These are phyloP conservation scores for Phytophthora meadii DNA, from an alignment of 352 stramenopile genomes.

Conservation along the genomic window DNA sequence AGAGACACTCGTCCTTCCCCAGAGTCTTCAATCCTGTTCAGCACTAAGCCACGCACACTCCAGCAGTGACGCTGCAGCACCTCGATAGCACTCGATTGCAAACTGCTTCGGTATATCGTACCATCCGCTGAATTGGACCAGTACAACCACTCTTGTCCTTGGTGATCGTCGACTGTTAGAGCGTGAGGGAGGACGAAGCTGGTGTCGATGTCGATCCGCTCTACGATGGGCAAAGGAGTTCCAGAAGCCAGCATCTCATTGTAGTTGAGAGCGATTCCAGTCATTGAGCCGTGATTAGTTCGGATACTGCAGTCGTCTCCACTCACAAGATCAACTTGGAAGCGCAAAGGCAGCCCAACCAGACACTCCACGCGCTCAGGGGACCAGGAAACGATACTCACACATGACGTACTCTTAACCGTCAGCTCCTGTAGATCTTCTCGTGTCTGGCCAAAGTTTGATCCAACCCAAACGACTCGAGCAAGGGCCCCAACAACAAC, in stretches of 20 bases:
- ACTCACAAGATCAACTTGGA: conserved; percentile 26
- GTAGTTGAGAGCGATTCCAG: conserved; percentile 47
- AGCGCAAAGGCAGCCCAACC: conserved; percentile 47
- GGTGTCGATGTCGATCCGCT: conserved; percentile 46
- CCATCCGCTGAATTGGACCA: conserved; percentile 79
- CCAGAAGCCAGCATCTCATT: conserved; percentile 59
- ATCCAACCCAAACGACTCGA: conserved; percentile 55
- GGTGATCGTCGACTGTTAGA: conserved; percentile 49
- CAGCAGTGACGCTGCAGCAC: conserved; percentile 52
- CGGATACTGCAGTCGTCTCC: conserved; percentile 57
- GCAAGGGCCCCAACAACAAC: conserved; percentile 53
- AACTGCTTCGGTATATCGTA: conserved; percentile 64
- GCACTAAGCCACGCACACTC: conserved; percentile 58
- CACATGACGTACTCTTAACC: conserved; percentile 49
- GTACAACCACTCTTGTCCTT: conserved; percentile 53
- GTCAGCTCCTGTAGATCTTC: conserved; percentile 46
- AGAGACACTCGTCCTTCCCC: conserved; percentile 25
- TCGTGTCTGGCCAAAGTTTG: conserved; percentile 54
- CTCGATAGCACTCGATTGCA: conserved; percentile 50
- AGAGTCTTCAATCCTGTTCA: conserved; percentile 8
- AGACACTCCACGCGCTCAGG: conserved; percentile 63
- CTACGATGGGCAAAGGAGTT: conserved; percentile 58
- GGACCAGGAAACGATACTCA: conserved; percentile 52
- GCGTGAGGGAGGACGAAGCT: conserved; percentile 54
- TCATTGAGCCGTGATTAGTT: conserved; percentile 60